These are phyloP conservation scores for Buxus sempervirens DNA, from an alignment of 164 flowering plant genomes.

Conservation along the genomic window DNA sequence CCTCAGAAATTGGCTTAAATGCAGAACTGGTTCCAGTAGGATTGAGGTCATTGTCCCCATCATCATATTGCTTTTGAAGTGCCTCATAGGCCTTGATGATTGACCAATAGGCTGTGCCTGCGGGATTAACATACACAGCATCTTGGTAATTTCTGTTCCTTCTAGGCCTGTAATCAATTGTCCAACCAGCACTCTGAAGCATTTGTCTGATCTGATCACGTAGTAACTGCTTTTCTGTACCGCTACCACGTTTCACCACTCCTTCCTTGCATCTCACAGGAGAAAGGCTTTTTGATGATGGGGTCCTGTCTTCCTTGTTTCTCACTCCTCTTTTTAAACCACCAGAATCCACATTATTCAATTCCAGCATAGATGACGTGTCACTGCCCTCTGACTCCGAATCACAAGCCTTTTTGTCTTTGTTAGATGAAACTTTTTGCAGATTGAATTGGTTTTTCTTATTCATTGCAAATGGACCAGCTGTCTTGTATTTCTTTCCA, in stretches of 20 bases:
- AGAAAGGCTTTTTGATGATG: constrained; percentile 20
- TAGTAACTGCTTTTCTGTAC: constrained; percentile 39
- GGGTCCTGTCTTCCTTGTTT: constrained; percentile 27
- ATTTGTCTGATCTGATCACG: constrained; percentile 48
- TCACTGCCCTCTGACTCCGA: constrained; percentile 39
- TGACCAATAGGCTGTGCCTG: constrained; percentile 73
- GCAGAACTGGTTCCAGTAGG: constrained; percentile 28
- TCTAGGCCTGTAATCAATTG: constrained; percentile 59
- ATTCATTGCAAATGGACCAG: constrained; percentile 20
- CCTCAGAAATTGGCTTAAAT: constrained; percentile 56
- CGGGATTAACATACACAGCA: constrained; percentile 64
- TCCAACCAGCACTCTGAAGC: constrained; percentile 72
- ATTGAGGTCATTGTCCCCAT: constrained; percentile 28
- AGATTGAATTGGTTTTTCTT: constrained; percentile 29
- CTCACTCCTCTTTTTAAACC: constrained; percentile 23
- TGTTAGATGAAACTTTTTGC: constrained; percentile 25
- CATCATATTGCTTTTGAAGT: constrained; percentile 42
- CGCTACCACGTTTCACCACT: constrained; percentile 14
- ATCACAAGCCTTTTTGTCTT: constrained; percentile 26
- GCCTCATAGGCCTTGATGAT: constrained; percentile 58
- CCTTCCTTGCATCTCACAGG: constrained; percentile 29
- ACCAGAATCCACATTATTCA: constrained; percentile 17
- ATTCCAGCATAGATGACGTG: constrained; percentile 24
- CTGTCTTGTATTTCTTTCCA: constrained; percentile 29
- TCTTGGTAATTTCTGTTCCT: constrained; percentile 51